A percentile compares a stretch with the other conserved stretches of the same genome.
These are phyloP conservation scores for Beta corolliflora DNA, from an alignment of 179 eudicot genomes.

Conservation along the genomic window DNA sequence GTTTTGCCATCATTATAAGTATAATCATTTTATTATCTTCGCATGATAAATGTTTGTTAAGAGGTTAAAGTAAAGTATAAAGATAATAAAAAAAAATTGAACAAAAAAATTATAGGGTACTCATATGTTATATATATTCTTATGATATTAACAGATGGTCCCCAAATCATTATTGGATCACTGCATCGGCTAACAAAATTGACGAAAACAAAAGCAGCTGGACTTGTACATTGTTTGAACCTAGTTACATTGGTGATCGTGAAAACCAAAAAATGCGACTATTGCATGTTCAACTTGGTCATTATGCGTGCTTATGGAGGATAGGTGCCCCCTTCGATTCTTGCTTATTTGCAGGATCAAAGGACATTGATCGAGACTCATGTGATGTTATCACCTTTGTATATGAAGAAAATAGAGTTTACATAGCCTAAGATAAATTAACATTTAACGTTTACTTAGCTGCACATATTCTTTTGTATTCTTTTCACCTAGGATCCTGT, in stretches of 20 bases:
- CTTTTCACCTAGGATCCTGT: too few relatives aligned
- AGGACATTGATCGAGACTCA: too few relatives aligned
- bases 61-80: too few relatives aligned
- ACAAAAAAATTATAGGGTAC: background rate
- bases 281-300: conserved; percentile 16
- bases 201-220: conserved; percentile 16
- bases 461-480: too few relatives aligned
- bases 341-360: too few relatives aligned
- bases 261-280: background rate
- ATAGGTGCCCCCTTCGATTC: background rate
- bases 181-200: conserved; percentile 6
- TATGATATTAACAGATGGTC: conserved; percentile 12
- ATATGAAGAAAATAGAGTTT: too few relatives aligned
- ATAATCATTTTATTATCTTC: too few relatives aligned
- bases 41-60: too few relatives aligned
- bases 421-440: too few relatives aligned
- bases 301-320: conserved; percentile 6
- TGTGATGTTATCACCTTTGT: too few relatives aligned
- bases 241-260: background rate
- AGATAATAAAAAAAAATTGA: background rate
- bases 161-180: conserved; percentile 11
- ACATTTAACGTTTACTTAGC: too few relatives aligned
- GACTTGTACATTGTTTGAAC: conserved; percentile 22
- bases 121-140: background rate
- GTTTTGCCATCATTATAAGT: too few relatives aligned